Base-by-base conservation (phyloP, 192 early-diverging fungal genomes). In the Obelidium mucronatum region DNA sequence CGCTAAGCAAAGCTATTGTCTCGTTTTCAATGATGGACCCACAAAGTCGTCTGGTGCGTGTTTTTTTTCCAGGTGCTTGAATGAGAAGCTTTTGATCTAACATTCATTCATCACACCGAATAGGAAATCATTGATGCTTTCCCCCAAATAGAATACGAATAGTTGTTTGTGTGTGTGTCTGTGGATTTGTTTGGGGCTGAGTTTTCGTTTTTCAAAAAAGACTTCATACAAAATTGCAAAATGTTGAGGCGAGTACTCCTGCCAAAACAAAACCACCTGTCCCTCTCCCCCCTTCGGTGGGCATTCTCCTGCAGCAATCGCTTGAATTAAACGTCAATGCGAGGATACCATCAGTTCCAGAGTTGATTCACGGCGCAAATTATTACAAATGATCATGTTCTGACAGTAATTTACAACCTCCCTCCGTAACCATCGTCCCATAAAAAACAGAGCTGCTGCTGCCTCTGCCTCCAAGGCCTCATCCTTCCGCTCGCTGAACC, bases 401-500 rank as follows among this genome's bases (percentile, higher is more conserved):
- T 51, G 11, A 51, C 22, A 22, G 22, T 22, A 51, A 51, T 13
- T 51, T 22, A 22, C 48, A 51, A 51, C 48, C 48, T 51, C 22
- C 48, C 48, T 22, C 8, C 48, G 48, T 22, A 51, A 51, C 22
- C 48, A 8, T 51, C 11, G 22, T 51, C 8, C 22, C 48, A 51
- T 13, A 51, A 8, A 51, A 8, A 22, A 58, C 55, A 58, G 55
- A 58, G 6, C 26, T 26, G 55, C 55, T 6, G 42, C 39, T 34
- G 54, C 69, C n/a, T 54, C 69, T 13, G 51, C 51, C 69, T 58
- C 11, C 33, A 59, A 51, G 44, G 66, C 66, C 66, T 67, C 66
- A 67, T 67, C 66, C 40, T 8, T 74, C n/a, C 72, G 72, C 36
- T 30, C 35, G 8, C n/a, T 42, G 15, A 74, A 74, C 59, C 34